Conservation (phyloP, 768 basidiomycete species). For the Auricularia sp. region DNA sequence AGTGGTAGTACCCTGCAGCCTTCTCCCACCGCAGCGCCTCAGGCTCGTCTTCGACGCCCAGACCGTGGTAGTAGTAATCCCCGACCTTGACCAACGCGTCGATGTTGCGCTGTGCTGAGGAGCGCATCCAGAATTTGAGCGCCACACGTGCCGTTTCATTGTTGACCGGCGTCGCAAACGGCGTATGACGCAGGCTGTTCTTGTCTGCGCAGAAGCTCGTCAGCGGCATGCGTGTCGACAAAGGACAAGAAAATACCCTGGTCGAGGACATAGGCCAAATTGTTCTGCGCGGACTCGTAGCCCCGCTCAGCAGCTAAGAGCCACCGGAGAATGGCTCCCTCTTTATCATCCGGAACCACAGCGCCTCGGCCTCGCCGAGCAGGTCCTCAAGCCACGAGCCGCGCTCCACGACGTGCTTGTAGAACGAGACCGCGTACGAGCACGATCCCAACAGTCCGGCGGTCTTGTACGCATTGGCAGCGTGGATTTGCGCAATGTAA, state of each 20-base stretch:
- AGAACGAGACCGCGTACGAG: constrained; percentile 83
- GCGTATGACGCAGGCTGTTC: constrained; percentile 55
- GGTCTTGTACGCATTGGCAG: constrained; percentile 29
- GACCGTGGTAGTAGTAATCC: constrained; percentile 90
- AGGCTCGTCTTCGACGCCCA: constrained; percentile 61
- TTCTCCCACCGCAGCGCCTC: constrained; percentile 66
- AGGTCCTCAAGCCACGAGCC: constrained; percentile 75
- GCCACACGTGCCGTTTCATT: constrained; percentile 78
- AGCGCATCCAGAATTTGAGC: constrained; percentile 88
- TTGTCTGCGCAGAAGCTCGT: constrained; percentile 37
- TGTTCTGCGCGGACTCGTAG: constrained; percentile 87
- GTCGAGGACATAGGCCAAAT: constrained; percentile 84
- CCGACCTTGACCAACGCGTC: constrained; percentile 97
- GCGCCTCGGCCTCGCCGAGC: constrained; percentile 66
- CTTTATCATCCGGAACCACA: constrained; percentile 65
- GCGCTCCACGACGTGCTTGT: constrained; percentile 84
- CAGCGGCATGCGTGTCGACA: neutral
- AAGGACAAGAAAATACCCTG: constrained; percentile 50
- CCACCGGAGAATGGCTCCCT: constrained; percentile 86
- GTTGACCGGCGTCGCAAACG: constrained; percentile 50
- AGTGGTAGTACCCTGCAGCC: constrained; percentile 88
- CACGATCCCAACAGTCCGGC: constrained; percentile 48
- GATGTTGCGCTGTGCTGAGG: constrained; percentile 88
- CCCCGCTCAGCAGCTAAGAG: constrained; percentile 92
- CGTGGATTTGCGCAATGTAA: constrained; percentile 79